phyloP scores from a whole-genome alignment of 495 filamentous ascomycete genomes.

The Tirmania nivea region DNA sequence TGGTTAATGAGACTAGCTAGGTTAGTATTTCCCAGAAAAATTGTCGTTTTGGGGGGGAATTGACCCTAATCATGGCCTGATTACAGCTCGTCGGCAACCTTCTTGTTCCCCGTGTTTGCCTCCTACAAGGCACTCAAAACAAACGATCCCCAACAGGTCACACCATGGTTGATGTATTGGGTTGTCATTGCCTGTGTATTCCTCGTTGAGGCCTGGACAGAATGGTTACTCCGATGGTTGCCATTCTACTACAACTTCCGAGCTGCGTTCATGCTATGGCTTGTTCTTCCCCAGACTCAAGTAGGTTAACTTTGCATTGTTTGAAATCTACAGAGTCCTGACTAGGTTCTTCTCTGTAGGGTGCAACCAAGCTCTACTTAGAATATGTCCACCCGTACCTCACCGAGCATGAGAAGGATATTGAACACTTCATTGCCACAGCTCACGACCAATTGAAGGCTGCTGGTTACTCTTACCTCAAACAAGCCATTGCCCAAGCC shows the following conservation, averaged over 20 bases:
- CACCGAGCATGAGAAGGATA: constrained; percentile 62
- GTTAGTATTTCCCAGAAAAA: neutral
- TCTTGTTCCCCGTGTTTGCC: constrained; percentile 89
- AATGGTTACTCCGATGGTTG: constrained; percentile 30
- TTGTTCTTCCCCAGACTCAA: constrained; percentile 90
- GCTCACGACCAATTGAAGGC: constrained; percentile 59
- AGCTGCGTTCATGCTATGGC: constrained; percentile 70
- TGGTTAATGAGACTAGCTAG: neutral
- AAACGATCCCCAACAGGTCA: constrained; percentile 68
- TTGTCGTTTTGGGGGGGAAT: neutral
- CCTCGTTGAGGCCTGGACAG: constrained; percentile 67
- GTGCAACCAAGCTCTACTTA: constrained; percentile 66
- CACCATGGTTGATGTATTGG: constrained; percentile 99
- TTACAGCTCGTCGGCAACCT: constrained; percentile 57
- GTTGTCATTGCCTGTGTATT: constrained; percentile 65
- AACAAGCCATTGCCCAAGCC: constrained; percentile 50
- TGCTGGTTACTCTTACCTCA: constrained; percentile 62
- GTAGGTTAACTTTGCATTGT: constrained; percentile 13
- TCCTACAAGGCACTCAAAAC: constrained; percentile 96
- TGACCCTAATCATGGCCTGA: neutral
- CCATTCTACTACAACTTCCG: constrained; percentile 92
- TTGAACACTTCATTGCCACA: constrained; percentile 70
- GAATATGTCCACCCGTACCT: constrained; percentile 75
- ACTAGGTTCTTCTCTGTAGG: neutral
- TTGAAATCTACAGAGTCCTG: neutral